phyloP scores from a whole-genome alignment of 805 yeast species.

The Zygotorulaspora florentina region DNA sequence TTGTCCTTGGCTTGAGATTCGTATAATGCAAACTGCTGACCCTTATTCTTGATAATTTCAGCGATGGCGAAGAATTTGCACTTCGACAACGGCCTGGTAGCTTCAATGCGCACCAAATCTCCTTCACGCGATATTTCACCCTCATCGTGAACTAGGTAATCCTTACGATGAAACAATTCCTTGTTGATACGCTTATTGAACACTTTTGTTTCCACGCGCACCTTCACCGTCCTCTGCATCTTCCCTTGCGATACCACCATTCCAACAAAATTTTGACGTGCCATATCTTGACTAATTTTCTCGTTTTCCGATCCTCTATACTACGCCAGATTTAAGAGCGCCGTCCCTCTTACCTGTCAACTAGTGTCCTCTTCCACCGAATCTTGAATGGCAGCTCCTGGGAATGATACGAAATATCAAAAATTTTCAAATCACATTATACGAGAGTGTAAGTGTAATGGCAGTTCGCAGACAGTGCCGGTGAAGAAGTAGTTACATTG shows the following conservation, averaged over 20 bases:
- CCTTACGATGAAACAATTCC: constrained; percentile 72
- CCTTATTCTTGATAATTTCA: constrained; percentile 81
- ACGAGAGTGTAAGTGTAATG: too few relatives aligned
- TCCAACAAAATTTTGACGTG: constrained; percentile 86
- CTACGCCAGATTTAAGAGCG: not conserved
- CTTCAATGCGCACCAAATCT: constrained; percentile 88
- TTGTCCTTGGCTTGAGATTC: constrained; percentile 65
- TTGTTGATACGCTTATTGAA: constrained; percentile 71
- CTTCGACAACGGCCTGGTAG: constrained; percentile 79
- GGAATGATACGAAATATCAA: not conserved
- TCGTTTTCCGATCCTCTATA: not conserved
- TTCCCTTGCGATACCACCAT: constrained; percentile 94
- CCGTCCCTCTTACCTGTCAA: not conserved
- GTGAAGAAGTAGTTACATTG: too few relatives aligned
- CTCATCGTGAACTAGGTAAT: constrained; percentile 90
- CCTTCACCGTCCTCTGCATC: constrained; percentile 93
- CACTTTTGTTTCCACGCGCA: constrained; percentile 72
- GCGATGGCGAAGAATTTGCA: constrained; percentile 86
- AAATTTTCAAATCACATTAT: not conserved
- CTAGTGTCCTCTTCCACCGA: not conserved
- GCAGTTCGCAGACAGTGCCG: too few relatives aligned
- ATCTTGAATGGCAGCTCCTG: not conserved
- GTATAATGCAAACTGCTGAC: constrained; percentile 84
- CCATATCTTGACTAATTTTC: constrained; percentile 47
- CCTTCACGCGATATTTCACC: constrained; percentile 90